Evolutionary conservation across 768 basidiomycete genomes (phyloP).

Genomic region (Hygrophorus russula): DNA sequence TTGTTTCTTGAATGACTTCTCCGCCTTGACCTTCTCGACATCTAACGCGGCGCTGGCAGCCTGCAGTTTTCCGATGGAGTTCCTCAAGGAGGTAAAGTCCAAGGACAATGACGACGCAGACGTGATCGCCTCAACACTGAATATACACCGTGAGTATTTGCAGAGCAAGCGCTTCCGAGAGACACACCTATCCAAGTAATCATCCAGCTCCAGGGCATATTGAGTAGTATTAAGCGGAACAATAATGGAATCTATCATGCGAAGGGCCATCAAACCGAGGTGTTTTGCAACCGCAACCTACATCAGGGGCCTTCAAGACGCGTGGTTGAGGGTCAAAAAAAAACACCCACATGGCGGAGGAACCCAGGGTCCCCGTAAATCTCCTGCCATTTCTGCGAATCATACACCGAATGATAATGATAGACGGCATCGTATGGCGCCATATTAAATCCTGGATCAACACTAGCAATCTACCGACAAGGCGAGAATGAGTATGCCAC

Average conservation of each 20-base stretch:
- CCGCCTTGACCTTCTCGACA: conserved; percentile 44
- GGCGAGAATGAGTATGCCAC: conserved; percentile 1
- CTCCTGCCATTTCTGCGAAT: conserved; percentile 63
- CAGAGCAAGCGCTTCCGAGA: not conserved
- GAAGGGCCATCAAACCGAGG: conserved; percentile 45
- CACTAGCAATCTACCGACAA: conserved; percentile 14
- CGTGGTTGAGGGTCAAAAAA: not conserved
- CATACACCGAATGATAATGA: conserved; percentile 73
- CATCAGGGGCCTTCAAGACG: not conserved
- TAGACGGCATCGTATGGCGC: conserved; percentile 50
- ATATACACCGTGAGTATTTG: conserved; percentile 3
- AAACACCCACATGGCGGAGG: conserved; percentile 47
- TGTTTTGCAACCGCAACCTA: conserved; percentile 60
- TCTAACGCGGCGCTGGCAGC: conserved; percentile 44
- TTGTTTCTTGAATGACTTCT: conserved; percentile 37
- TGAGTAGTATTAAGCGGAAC: conserved; percentile 63
- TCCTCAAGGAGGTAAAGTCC: conserved; percentile 33
- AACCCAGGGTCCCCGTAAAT: conserved; percentile 69
- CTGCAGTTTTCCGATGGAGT: conserved; percentile 36
- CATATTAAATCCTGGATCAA: conserved; percentile 11
- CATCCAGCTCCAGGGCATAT: conserved; percentile 30
- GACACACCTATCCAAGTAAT: conserved; percentile 10
- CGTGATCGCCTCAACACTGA: conserved; percentile 6
- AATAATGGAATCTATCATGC: conserved; percentile 40
- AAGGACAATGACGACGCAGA: conserved; percentile 11